A percentile compares a stretch with the other conserved stretches of the same genome.
Evolutionary conservation across 768 basidiomycete genomes (phyloP).

Genomic region (Pisolithus orientalis): DNA sequence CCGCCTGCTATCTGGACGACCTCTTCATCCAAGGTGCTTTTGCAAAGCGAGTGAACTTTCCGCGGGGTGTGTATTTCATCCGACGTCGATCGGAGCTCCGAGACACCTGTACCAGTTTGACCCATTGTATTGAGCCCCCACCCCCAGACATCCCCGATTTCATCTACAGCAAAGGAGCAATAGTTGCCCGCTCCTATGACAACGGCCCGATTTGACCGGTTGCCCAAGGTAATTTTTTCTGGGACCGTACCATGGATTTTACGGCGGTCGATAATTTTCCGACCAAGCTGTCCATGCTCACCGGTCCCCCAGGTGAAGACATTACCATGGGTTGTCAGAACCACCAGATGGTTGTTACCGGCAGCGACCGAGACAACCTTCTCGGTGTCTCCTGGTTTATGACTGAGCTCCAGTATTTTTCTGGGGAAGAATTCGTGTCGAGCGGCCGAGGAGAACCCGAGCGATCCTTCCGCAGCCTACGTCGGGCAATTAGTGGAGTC

Average conservation of each 20-base stretch:
- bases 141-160: constrained; percentile 77
- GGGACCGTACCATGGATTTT: constrained; percentile 88
- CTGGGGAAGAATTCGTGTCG: constrained; percentile 64
- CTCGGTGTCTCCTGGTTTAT: constrained; percentile 60
- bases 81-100: constrained; percentile 40
- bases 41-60: constrained; percentile 59
- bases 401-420: constrained; percentile 50
- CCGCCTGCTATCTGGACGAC: constrained; percentile 77
- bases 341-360: constrained; percentile 86
- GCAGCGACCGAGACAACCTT: constrained; percentile 71
- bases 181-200: constrained; percentile 75
- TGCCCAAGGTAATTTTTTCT: constrained; percentile 75
- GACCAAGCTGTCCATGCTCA: constrained; percentile 86
- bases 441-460: constrained; percentile 72
- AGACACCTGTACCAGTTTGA: constrained; percentile 59
- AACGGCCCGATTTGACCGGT: constrained; percentile 57
- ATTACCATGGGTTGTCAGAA: constrained; percentile 81
- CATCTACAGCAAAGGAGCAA: constrained; percentile 88
- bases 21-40: constrained; percentile 52
- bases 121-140: constrained; percentile 97
- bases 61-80: constrained; percentile 56
- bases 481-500: constrained; percentile 6
- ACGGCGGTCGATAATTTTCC: constrained; percentile 81
- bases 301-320: constrained; percentile 90
- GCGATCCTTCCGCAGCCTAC: constrained; percentile 70